phyloP scores from a whole-genome alignment of 2,329 filamentous ascomycete species.

The Apiospora hydei region DNA sequence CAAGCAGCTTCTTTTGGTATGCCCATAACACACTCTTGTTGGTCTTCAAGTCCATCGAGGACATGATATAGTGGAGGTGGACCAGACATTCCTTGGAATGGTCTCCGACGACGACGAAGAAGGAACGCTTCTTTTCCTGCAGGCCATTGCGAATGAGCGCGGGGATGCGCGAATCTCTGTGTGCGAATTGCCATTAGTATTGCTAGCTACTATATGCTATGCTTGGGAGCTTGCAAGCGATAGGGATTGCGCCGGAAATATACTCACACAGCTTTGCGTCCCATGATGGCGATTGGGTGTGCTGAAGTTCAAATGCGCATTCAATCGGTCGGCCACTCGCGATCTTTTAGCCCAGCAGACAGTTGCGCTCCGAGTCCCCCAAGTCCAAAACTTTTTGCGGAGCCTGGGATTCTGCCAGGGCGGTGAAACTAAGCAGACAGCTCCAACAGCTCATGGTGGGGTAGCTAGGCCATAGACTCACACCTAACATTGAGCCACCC shows the following conservation, averaged over 20 bases:
- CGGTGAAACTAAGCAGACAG: not conserved
- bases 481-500: not conserved
- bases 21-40: constrained; percentile 98
- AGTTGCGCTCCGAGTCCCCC: not conserved
- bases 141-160: constrained; percentile 90
- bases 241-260: not conserved
- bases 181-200: not conserved
- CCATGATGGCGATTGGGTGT: constrained; percentile 20
- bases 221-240: not conserved
- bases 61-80: constrained; percentile 77
- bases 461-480: not conserved
- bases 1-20: constrained; percentile 96
- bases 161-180: constrained; percentile 86
- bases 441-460: constrained; percentile 1
- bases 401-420: constrained; percentile 16
- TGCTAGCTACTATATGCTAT: not conserved
- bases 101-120: constrained; percentile 97
- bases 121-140: constrained; percentile 96
- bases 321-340: not conserved
- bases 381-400: constrained; percentile 23
- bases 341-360: constrained; percentile 18
- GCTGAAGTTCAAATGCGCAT: constrained; percentile 20
- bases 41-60: constrained; percentile 87
- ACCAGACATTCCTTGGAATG: constrained; percentile 96
- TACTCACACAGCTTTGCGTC: constrained; percentile 23